A percentile compares a stretch with the other conserved stretches of the same genome.
Evolutionary conservation across 192 early-diverging fungal genomes (phyloP).

Genomic region (Phycomyces blakesleeanus): DNA sequence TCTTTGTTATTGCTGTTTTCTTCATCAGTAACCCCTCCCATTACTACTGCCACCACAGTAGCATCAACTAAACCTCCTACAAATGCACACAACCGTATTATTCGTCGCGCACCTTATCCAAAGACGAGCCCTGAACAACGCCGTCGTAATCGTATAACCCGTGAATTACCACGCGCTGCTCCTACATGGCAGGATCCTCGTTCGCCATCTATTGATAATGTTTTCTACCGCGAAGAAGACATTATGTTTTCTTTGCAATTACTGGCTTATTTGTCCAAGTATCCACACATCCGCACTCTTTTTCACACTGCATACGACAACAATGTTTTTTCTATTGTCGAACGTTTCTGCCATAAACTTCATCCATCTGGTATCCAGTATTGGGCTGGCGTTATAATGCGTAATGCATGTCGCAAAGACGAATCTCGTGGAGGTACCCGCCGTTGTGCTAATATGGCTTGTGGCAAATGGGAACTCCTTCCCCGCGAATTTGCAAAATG

Average conservation of each 20-base stretch:
- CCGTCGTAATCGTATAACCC: constrained; percentile 16
- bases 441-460: constrained; percentile 74
- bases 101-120: constrained; percentile 11
- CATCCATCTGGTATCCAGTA: constrained; percentile 65
- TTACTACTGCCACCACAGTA: not conserved
- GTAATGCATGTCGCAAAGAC: constrained; percentile 76
- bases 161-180: constrained; percentile 6
- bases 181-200: constrained; percentile 15
- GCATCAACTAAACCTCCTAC: constrained; percentile 5
- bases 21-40: not conserved
- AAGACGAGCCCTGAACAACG: constrained; percentile 15
- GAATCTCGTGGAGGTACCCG: constrained; percentile 65
- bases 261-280: constrained; percentile 89
- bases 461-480: constrained; percentile 71
- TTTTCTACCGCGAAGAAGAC: constrained; percentile 76
- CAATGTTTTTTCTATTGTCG: constrained; percentile 74
- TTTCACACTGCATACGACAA: constrained; percentile 45
- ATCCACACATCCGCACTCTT: constrained; percentile 70
- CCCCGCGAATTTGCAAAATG: constrained; percentile 84
- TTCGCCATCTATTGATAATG: constrained; percentile 10
- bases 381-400: constrained; percentile 77
- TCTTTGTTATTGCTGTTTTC: not conserved
- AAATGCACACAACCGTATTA: not conserved
- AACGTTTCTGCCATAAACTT: constrained; percentile 65
- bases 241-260: constrained; percentile 81